phyloP scores from a whole-genome alignment of 2,329 filamentous ascomycete genomes.

The Apiospora koreana region DNA sequence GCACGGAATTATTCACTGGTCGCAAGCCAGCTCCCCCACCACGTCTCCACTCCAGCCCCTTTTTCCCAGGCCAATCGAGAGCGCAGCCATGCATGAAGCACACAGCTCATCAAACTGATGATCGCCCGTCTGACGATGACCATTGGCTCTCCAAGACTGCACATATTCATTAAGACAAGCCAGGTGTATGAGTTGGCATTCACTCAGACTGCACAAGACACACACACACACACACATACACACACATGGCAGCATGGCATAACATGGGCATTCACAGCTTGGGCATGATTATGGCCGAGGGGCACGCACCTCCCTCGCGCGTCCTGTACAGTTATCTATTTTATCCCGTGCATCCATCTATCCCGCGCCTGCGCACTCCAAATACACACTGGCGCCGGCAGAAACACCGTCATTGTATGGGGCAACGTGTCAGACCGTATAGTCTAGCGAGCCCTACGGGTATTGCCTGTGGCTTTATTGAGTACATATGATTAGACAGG shows the following conservation, averaged over 20 bases:
- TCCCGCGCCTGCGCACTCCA: not conserved
- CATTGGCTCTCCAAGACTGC: not conserved
- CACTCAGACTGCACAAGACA: conserved; percentile 1
- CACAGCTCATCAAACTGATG: conserved; percentile 11
- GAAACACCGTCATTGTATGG: not conserved
- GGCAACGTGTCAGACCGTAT: not conserved
- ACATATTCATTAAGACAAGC: not conserved
- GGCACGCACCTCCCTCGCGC: not conserved
- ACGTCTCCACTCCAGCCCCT: not conserved
- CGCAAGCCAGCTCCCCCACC: not conserved
- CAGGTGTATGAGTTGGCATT: not conserved
- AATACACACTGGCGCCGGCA: not conserved
- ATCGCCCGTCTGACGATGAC: conserved; percentile 5
- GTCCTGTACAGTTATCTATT: no score
- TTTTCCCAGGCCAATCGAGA: conserved; percentile 6
- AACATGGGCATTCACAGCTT: not conserved
- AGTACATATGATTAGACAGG: not conserved
- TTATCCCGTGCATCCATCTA: not conserved
- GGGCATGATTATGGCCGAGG: not conserved
- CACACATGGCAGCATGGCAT: not conserved
- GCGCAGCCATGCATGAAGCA: conserved; percentile 7
- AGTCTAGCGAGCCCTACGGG: conserved; percentile 1
- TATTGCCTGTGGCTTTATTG: not conserved
- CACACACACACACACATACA: not conserved
- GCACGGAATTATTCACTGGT: not conserved